Evolutionary conservation across 768 basidiomycete genomes (phyloP), one percentile per base, ranked within the genome.

Genomic region (Panellus pusillus): DNA sequence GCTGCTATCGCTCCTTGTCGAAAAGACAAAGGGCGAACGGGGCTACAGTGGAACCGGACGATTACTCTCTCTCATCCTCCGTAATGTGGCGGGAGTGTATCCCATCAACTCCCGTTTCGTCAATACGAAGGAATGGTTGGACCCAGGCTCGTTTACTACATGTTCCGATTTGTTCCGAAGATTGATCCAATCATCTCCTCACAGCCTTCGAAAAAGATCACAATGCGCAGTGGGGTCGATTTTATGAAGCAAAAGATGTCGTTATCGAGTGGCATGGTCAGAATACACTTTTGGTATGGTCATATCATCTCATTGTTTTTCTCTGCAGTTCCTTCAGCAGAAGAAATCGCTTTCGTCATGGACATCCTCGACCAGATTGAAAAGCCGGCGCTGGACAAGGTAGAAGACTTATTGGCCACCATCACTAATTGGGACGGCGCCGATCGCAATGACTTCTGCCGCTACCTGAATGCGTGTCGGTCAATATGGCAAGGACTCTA

Each of bases 201-300:
- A 36, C 60, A 89, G 86, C 77, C 52, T 89, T 90, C 62, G 76
- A 86, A 62, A 74, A 72, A 38, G 74, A 77, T 42, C 86, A 89
- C 60, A 82, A 79, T 55, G 70, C 74, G 11, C 78, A 82, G 41
- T 97, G 95, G 95, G 95, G 94, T 8, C 80, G 79, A 44, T 70
- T 90, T 28, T 91, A 87, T 68, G 82, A 89, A 51, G 73, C 87
- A 4, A 76, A 86, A 62, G 91, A 97, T 50, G 86, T 94, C 45
- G 78, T 82, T 51, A 79, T 94, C 32, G 84, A 91, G 54, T 98
- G 95, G 95, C 94, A 96, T 66, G 81, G 89, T 89, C 63, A 42
- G 77, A 62, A 20, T 32, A 39, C 37, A 6, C 49, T 45, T 7
- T 37, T 43, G 9, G 29, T 15, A 19, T 31, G 32, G 19, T 20